Conservation (phyloP, 495 filamentous ascomycete genomes). For the Apodospora peruviana region DNA sequence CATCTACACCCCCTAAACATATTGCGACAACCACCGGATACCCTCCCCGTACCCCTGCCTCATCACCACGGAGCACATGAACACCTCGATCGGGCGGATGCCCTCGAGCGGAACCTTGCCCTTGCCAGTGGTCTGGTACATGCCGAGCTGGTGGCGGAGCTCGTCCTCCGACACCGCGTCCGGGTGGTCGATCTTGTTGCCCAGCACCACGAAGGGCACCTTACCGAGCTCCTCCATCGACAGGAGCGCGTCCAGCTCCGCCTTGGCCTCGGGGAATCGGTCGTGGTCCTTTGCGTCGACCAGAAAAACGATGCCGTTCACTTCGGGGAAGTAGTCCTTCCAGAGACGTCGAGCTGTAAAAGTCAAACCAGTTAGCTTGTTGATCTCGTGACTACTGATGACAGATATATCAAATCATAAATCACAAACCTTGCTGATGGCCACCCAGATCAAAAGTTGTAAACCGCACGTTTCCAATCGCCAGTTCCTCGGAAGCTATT, state of each 20-base stretch:
- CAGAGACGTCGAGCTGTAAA: slow-evolving; percentile 81
- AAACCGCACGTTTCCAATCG: slow-evolving; percentile 93
- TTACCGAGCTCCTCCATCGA: slow-evolving; percentile 89
- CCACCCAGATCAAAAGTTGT: slow-evolving; percentile 97
- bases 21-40: slow-evolving; percentile 75
- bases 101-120: slow-evolving; percentile 93
- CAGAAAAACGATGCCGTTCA: slow-evolving; percentile 94
- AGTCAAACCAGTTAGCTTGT: not conserved
- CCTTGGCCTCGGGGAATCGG: slow-evolving; percentile 88
- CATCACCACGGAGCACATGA: slow-evolving; percentile 99
- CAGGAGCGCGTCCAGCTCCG: slow-evolving; percentile 88
- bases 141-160: slow-evolving; percentile 77
- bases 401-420: not conserved
- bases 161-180: slow-evolving; percentile 93
- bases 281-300: slow-evolving; percentile 97
- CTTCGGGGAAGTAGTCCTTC: slow-evolving; percentile 99
- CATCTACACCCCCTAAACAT: slow-evolving; percentile 65
- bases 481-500: slow-evolving; percentile 89
- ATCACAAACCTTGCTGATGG: slow-evolving; percentile 78
- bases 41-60: slow-evolving; percentile 83
- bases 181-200: slow-evolving; percentile 99
- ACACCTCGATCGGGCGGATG: slow-evolving; percentile 93
- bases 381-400: not conserved
- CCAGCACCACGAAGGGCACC: slow-evolving; percentile 91
- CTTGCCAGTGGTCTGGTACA: slow-evolving; percentile 97